Conservation (phyloP, 345 rosid species). For the Gossypium raimondii region DNA sequence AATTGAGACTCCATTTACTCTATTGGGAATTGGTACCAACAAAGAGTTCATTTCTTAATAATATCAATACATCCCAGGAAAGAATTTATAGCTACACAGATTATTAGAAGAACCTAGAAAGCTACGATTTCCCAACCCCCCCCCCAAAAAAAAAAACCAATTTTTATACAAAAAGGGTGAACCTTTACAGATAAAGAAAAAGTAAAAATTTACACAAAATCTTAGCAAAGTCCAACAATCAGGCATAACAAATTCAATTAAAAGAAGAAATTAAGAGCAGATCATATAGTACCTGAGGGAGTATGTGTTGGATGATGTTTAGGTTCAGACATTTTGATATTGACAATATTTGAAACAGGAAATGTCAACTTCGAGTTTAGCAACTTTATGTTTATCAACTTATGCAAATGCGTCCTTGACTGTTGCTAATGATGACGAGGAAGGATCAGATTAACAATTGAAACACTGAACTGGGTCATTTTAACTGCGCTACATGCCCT, state of each 20-base stretch:
- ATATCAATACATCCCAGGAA: not conserved
- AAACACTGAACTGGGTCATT: not conserved
- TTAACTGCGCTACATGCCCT: not conserved
- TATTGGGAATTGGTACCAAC: not conserved
- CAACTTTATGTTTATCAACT: not conserved
- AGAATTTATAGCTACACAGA: not conserved
- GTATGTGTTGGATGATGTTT: not conserved
- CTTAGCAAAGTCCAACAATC: not conserved
- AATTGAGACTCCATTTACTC: not conserved
- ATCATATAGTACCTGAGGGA: slow-evolving; percentile 10
- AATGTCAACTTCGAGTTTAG: not conserved
- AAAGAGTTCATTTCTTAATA: not conserved
- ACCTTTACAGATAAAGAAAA: not conserved
- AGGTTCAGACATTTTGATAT: slow-evolving; percentile 9
- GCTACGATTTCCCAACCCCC: not conserved
- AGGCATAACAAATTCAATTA: not conserved
- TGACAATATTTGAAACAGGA: not conserved
- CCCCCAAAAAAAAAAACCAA: not conserved
- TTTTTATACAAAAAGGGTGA: not conserved
- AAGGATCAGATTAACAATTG: not conserved
- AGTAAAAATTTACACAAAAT: not conserved
- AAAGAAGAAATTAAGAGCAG: not conserved
- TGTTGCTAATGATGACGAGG: not conserved
- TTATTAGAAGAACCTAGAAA: not conserved
- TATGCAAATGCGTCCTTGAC: not conserved